These are phyloP conservation scores for Chernovozyma sophiae-reginae DNA, from an alignment of 1,139 yeast genomes.

Conservation along the genomic window DNA sequence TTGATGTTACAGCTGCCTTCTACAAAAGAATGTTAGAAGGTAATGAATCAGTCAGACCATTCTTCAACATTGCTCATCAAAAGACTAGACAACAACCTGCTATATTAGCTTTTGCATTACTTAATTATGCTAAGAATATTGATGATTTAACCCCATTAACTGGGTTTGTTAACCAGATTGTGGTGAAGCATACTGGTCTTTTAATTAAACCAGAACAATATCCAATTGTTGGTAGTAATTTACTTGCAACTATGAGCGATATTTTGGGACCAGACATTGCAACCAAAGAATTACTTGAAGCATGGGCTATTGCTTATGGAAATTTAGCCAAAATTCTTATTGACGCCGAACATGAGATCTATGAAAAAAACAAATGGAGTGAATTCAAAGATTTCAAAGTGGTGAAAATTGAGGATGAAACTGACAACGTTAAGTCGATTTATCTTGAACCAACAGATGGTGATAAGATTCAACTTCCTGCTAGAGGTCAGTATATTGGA, in stretches of 20 bases:
- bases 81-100: constrained; percentile 54
- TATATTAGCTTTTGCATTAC: constrained; percentile 59
- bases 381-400: constrained; percentile 54
- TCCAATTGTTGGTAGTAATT: constrained; percentile 56
- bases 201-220: constrained; percentile 62
- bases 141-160: constrained; percentile 53
- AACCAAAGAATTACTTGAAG: constrained; percentile 51
- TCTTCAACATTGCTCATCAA: constrained; percentile 62
- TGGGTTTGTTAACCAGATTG: constrained; percentile 57
- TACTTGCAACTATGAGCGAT: constrained; percentile 50
- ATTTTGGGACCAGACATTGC: constrained; percentile 56
- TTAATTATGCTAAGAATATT: constrained; percentile 61
- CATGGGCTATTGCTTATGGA: constrained; percentile 67
- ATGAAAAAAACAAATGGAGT: constrained; percentile 46
- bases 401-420: constrained; percentile 38
- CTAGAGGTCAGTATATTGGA: constrained; percentile 62
- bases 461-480: constrained; percentile 26
- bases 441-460: constrained; percentile 46
- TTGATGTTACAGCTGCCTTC: constrained; percentile 49
- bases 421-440: constrained; percentile 47
- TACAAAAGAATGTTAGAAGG: constrained; percentile 52
- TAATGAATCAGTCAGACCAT: constrained; percentile 52
- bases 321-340: constrained; percentile 61
- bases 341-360: constrained; percentile 48
- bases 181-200: constrained; percentile 62